Evolutionary conservation across 225 moss, liverwort and hornwort genomes (phyloP), one percentile per base, ranked within the genome.

Genomic region (Straminergon stramineum): DNA sequence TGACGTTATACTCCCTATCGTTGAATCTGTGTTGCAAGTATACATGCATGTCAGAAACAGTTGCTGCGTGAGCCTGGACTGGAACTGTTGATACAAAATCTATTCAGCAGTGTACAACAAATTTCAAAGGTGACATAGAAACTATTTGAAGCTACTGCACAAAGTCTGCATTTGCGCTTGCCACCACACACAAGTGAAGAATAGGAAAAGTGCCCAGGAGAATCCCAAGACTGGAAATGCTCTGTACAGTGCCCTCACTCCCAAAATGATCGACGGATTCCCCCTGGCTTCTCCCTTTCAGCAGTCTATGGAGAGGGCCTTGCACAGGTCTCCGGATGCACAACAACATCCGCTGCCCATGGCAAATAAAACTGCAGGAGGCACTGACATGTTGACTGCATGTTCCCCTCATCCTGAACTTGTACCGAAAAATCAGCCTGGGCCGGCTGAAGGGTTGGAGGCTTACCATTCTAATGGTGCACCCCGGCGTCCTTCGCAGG

Each of bases 181-280:
- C 34, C 3, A 37, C 10, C 56, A 9, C 37, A 78, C 23, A 24
- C 56, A 56, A 24, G 10, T 10, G 56, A 56, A 4, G 28, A 45
- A 74, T 43, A 1, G 3, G 43, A 9, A 43, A 43, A 16, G 16
- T 5, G 4, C 22, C 5, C 5, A 0, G 4, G 9, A 9, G 9
- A 26, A 8, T 43, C 39, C 39, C 17, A 4, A 1, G 2, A 17
- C 17, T 0, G 17, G 2, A 45, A 73, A 3, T 1, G 27, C 43
- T 43, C 73, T 43, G 43, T 9, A 1, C 45, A 27, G 17, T 45
- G 15, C 27, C 26, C 71, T 48, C 9, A 48, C 48, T 41, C 41
- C 15, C 15, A 0, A 9, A 70, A 39, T 23, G 24, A 70, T 48
- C 48, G 10, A 48, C 4, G 8, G 71, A 6, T 7, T 37, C 11